A percentile compares a stretch with the other conserved stretches of the same genome.
These are phyloP conservation scores for Myxozyma vanderwaltii DNA, from an alignment of 805 yeast genomes.

Conservation along the genomic window DNA sequence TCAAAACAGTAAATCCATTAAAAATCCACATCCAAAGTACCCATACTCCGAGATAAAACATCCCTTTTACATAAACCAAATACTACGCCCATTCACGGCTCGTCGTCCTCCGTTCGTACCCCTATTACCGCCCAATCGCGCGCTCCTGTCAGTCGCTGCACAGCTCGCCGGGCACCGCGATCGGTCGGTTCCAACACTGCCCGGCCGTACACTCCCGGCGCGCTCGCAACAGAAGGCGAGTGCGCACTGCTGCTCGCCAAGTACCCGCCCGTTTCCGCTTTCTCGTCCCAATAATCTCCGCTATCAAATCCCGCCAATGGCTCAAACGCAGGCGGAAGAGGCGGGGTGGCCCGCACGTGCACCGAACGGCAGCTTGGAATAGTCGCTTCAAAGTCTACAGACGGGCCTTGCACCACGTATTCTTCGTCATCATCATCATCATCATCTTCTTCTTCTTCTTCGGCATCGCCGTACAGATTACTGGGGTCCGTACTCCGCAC, in stretches of 20 bases:
- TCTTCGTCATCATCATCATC: conserved; percentile 33
- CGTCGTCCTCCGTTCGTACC: background rate
- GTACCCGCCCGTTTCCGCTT: conserved; percentile 8
- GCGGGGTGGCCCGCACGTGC: conserved; percentile 11
- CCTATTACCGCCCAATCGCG: conserved; percentile 29
- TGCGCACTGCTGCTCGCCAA: background rate
- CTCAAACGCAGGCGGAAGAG: conserved; percentile 49
- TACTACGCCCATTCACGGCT: too few species aligned
- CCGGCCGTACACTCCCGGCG: background rate
- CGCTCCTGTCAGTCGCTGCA: conserved; percentile 26
- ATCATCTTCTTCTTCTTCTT: conserved; percentile 10
- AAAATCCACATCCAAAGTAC: background rate
- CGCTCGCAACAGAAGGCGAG: background rate
- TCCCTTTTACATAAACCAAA: background rate
- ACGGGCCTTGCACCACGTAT: conserved; percentile 15
- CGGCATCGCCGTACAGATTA: background rate
- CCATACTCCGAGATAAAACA: background rate
- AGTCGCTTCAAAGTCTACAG: conserved; percentile 13
- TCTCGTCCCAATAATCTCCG: conserved; percentile 55
- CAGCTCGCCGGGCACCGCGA: conserved; percentile 8
- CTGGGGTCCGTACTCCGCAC: conserved; percentile 1
- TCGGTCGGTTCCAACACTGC: conserved; percentile 22
- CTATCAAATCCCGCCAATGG: conserved; percentile 50
- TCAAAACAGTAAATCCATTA: background rate
- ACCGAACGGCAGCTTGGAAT: conserved; percentile 12